A percentile compares a stretch with the other conserved stretches of the same genome.
Conservation (phyloP, 2,329 filamentous ascomycete species). For the Epichloe hybrida region DNA sequence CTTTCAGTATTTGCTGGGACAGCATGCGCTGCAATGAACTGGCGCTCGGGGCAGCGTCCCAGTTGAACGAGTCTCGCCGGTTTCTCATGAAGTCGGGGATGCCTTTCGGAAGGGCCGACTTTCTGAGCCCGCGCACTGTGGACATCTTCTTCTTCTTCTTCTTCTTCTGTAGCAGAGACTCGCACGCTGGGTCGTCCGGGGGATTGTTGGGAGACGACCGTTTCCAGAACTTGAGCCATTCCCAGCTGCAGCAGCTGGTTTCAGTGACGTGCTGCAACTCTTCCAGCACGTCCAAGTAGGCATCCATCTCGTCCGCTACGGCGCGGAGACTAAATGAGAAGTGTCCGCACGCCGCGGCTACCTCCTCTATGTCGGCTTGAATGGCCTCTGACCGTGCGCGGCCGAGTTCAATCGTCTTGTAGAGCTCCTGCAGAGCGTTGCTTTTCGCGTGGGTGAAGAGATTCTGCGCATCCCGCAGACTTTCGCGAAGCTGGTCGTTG, state of each 20-base stretch:
- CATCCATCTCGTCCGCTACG: slow-evolving; percentile 79
- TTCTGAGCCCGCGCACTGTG: slow-evolving; percentile 30
- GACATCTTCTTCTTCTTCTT: slow-evolving; percentile 7
- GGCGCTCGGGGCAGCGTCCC: slow-evolving; percentile 38
- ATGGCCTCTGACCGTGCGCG: slow-evolving; percentile 57
- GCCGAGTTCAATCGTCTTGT: slow-evolving; percentile 63
- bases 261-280: slow-evolving; percentile 64
- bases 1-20: slow-evolving; percentile 32
- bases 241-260: slow-evolving; percentile 53
- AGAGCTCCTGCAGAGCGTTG: slow-evolving; percentile 65
- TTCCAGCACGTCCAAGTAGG: slow-evolving; percentile 71
- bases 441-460: slow-evolving; percentile 67
- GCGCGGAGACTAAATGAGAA: slow-evolving; percentile 87
- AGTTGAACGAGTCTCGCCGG: slow-evolving; percentile 39
- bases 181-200: slow-evolving; percentile 28
- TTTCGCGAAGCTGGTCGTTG: slow-evolving; percentile 68
- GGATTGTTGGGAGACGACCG: neutral
- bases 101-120: slow-evolving; percentile 41
- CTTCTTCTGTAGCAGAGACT: slow-evolving; percentile 25
- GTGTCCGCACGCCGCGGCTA: slow-evolving; percentile 92
- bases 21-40: slow-evolving; percentile 28
- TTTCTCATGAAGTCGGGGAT: slow-evolving; percentile 40
- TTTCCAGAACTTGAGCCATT: slow-evolving; percentile 75
- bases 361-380: slow-evolving; percentile 90
- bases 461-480: slow-evolving; percentile 64